Evolutionary conservation across 202 grass and related monocot genomes (phyloP), one percentile per base, ranked within the genome.

Genomic region (Schoenoplectus triqueter): DNA sequence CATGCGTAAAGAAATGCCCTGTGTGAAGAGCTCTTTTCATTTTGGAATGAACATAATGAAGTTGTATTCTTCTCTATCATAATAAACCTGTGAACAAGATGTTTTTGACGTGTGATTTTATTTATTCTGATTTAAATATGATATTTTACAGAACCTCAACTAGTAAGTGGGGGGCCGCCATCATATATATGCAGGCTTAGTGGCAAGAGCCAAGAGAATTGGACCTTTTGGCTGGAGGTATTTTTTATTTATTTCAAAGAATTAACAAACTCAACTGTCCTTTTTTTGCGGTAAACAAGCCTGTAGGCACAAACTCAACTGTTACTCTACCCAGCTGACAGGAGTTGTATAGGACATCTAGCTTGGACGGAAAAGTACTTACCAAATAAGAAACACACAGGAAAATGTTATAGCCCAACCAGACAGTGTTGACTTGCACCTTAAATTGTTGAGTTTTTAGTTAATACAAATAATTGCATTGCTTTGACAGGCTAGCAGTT

Each of bases 201-300:
- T 88, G 95, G 95, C 76, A 69, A 86, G 82, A 92, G 91, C 19
- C 31, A 87, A 19, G 84, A 89, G 14, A 92, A 90, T 92, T 98
- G 95, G 95, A 92, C 87, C 49, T 98, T 98, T 81, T 98, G 92
- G 92, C 89, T 98, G 70, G 95, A 98, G 95, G 95, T 98, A 31
- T 31, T 78, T 84, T 68, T 84, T 86, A 10, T 67, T 79, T 54
- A 4, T 80, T 49, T 22, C 10, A 8, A 47, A 50, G 10, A 31
- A 42, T 15, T 57, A 57, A 31, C 31, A 31, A 31, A 31, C 31
- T 31, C 31, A 31, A 31, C 31, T 31, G 31, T 31, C 31, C 31
- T 31, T 31, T 31, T 31, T 31, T 31, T 31, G 31, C 31, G 31
- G 31, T 31, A 31, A 31, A 31, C 31, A 31, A 31, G 31, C 31